Base-by-base conservation (phyloP, 352 stramenopile species). In the Discostella stelligera region DNA sequence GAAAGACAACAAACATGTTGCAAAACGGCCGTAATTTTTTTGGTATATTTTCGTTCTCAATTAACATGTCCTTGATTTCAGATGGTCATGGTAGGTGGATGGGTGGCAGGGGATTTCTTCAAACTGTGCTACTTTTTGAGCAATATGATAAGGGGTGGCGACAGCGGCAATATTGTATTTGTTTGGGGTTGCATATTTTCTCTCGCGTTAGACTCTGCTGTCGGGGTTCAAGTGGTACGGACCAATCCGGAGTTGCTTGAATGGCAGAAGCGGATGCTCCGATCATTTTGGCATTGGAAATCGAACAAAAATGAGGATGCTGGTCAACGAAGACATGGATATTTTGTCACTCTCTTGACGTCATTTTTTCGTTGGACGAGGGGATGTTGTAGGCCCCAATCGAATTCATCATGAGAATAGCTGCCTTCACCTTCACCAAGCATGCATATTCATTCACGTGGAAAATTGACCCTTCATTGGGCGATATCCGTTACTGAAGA, bases 61-160 rank as follows among this genome's bases (percentile, higher is more conserved):
- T 60, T 32, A 44, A 13, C 37, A 44, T 14, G 11, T 44, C 13
- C 11, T 14, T 32, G 50, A 27, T 20, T 58, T 46, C 14, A 68
- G 66, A 30, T 74, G 21, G 64, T 85, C 2, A 85, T 85, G 77
- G 77, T 85, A 7, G 64, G 59, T 6, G 77, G 77, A 55, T 85
- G 77, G 77, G 48, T 85, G 3, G 27, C 67, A 16, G 77, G 77
- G 11, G 77, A 85, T 44, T 73, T 85, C 30, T 71, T 85, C 53
- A 85, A 85, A 44, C 48, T 85, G 4, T 77, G 64, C 25, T 85
- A 85, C 48, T 85, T 85, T 46, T 52, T 75, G 58, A 50, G 78
- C 10, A 64, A 66, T 30, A 70, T 69, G 62, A 71, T 85, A 11
- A 66, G 58, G 46, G 32, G 41, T 14, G 56, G 56, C 23, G 49